These are phyloP conservation scores for Xylaria sp. DNA, from an alignment of 2,329 filamentous ascomycete genomes.

Conservation along the genomic window DNA sequence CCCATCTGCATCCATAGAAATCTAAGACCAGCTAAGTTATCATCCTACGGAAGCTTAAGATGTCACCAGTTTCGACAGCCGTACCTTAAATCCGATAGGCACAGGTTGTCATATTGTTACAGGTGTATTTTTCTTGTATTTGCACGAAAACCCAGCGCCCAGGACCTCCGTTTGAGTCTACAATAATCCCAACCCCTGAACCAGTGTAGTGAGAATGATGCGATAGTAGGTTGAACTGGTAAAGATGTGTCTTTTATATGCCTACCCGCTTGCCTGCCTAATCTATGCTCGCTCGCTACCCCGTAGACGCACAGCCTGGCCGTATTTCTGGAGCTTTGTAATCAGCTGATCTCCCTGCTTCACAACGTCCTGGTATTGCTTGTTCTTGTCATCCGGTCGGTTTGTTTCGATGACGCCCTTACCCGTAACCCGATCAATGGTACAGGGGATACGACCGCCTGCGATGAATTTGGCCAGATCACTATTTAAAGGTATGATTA, in stretches of 20 bases:
- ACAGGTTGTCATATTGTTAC: slow-evolving; percentile 37
- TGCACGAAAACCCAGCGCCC: slow-evolving; percentile 23
- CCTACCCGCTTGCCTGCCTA: slow-evolving; percentile 14
- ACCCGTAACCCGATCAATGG: slow-evolving; percentile 95
- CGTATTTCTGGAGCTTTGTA: slow-evolving; percentile 99
- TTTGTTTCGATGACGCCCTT: slow-evolving; percentile 99
- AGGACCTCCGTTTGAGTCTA: neutral
- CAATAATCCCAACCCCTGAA: neutral
- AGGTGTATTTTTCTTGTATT: slow-evolving; percentile 29
- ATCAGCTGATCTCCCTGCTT: slow-evolving; percentile 98
- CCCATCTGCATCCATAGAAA: neutral
- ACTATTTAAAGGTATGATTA: slow-evolving; percentile 57
- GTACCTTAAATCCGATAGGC: slow-evolving; percentile 27
- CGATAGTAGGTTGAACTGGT: neutral
- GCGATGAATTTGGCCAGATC: slow-evolving; percentile 98
- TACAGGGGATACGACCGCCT: slow-evolving; percentile 92
- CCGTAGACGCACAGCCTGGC: slow-evolving; percentile 91
- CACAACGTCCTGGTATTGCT: slow-evolving; percentile 98
- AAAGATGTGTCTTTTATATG: slow-evolving; percentile 1
- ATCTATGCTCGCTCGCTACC: slow-evolving; percentile 89
- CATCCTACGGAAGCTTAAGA: neutral
- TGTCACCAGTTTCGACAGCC: neutral
- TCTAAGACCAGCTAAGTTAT: neutral
- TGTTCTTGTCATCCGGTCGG: slow-evolving; percentile 98
- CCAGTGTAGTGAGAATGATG: neutral